phyloP scores from a whole-genome alignment of 805 yeast genomes.

The Komagataella pastoris region DNA sequence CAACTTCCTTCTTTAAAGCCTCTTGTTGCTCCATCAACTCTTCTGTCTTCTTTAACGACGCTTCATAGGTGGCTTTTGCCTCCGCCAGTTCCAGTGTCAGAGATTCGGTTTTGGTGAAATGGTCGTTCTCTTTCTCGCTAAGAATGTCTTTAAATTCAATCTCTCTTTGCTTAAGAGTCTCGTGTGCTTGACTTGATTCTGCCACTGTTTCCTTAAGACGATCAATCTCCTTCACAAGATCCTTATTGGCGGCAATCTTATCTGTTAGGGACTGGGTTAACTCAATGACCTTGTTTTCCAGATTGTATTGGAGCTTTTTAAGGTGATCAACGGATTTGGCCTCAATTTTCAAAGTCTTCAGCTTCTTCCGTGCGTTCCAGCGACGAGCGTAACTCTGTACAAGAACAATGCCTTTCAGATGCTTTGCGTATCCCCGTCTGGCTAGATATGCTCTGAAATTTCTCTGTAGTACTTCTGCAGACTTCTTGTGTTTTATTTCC shows the following conservation, averaged over 20 bases:
- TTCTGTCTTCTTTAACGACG: conserved; percentile 45
- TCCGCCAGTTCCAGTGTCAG: conserved; percentile 42
- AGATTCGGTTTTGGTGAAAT: conserved; percentile 30
- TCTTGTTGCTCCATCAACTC: conserved; percentile 49
- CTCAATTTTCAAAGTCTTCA: conserved; percentile 58
- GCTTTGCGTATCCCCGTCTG: conserved; percentile 33
- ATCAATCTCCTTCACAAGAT: conserved; percentile 49
- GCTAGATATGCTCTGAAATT: conserved; percentile 55
- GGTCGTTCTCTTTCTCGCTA: conserved; percentile 29
- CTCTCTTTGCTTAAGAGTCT: conserved; percentile 40
- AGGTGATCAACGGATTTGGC: conserved; percentile 85
- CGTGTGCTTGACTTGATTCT: conserved; percentile 39
- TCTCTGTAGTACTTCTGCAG: conserved; percentile 66
- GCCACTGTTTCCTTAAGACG: conserved; percentile 35
- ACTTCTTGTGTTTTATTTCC: conserved; percentile 36
- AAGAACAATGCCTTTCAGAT: conserved; percentile 43
- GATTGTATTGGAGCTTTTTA: conserved; percentile 81
- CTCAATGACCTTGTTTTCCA: conserved; percentile 96
- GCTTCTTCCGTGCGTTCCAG: conserved; percentile 53
- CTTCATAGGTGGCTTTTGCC: conserved; percentile 41
- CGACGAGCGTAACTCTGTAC: conserved; percentile 75
- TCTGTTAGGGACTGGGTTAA: conserved; percentile 74
- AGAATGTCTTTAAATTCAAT: conserved; percentile 33
- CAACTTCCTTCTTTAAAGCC: conserved; percentile 50
- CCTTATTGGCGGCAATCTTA: conserved; percentile 73